A percentile compares a stretch with the other conserved stretches of the same genome.
Conservation (phyloP, 2,329 filamentous ascomycete species). For the Ophiocordyceps robertsii region DNA sequence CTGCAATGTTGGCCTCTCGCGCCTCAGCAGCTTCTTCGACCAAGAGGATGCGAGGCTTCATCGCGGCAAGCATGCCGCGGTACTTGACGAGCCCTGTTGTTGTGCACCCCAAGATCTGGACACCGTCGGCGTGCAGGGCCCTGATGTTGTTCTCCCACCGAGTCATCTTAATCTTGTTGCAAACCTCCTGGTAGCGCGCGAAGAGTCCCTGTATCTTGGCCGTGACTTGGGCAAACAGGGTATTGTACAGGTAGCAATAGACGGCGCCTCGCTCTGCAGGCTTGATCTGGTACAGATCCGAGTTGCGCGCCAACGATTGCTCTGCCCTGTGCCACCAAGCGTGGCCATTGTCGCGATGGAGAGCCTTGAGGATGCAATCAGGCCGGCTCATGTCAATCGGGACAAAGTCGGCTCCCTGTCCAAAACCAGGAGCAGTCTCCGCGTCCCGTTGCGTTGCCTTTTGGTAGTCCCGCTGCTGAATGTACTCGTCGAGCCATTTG, state of each 20-base stretch:
- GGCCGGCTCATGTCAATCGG: constrained; percentile 2
- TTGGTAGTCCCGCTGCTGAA: not conserved
- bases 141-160: constrained; percentile 44
- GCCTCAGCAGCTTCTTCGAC: constrained; percentile 76
- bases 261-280: constrained; percentile 43
- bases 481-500: constrained; percentile 7
- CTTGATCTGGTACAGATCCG: constrained; percentile 50
- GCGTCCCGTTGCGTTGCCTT: not conserved
- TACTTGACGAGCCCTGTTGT: constrained; percentile 77
- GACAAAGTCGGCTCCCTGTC: not conserved
- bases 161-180: constrained; percentile 39
- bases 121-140: constrained; percentile 19
- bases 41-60: constrained; percentile 55
- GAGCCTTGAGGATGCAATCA: constrained; percentile 1
- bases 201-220: constrained; percentile 32
- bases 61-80: constrained; percentile 50
- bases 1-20: constrained; percentile 45
- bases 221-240: constrained; percentile 33
- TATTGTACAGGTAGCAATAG: constrained; percentile 50
- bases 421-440: not conserved
- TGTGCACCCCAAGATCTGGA: constrained; percentile 51
- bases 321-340: constrained; percentile 6
- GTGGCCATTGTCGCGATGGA: constrained; percentile 1
- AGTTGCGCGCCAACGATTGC: constrained; percentile 3
- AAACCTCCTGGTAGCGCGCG: constrained; percentile 32